Conservation (phyloP, 352 stramenopile genomes). For the Phytophthora idaei region DNA sequence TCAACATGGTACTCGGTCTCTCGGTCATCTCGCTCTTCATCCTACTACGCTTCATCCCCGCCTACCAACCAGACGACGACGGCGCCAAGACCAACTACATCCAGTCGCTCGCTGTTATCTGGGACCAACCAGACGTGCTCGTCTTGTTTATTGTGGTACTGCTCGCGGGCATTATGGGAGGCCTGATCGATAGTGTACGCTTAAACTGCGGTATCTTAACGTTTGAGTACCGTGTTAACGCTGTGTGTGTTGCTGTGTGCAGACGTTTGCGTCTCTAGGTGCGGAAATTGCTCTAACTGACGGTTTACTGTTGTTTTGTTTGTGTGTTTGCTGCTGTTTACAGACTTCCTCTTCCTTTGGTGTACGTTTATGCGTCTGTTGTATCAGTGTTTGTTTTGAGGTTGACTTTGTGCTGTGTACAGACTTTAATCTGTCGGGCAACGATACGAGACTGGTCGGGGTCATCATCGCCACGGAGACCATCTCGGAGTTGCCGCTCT, state of each 20-base stretch:
- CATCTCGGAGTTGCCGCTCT: slow-evolving; percentile 72
- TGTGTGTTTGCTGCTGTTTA: neutral
- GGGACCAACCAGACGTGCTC: slow-evolving; percentile 61
- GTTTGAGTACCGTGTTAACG: neutral
- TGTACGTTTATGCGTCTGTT: neutral
- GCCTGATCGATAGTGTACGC: slow-evolving; percentile 55
- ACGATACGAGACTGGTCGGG: slow-evolving; percentile 66
- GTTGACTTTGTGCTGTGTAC: neutral
- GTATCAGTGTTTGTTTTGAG: neutral
- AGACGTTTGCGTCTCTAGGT: neutral
- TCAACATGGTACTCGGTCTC: slow-evolving; percentile 75
- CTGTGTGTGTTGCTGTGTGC: neutral
- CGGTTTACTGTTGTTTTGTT: neutral
- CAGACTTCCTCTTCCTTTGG: slow-evolving; percentile 68
- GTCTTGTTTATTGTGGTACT: slow-evolving; percentile 72
- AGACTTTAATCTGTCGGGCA: slow-evolving; percentile 71
- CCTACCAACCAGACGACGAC: slow-evolving; percentile 39
- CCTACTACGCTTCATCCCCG: slow-evolving; percentile 57
- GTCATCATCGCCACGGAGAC: slow-evolving; percentile 75
- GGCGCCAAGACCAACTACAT: slow-evolving; percentile 43
- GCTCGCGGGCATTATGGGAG: slow-evolving; percentile 61
- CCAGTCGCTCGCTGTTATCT: slow-evolving; percentile 47
- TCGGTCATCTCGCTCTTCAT: slow-evolving; percentile 63
- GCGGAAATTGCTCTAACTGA: neutral
- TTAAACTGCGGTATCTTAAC: neutral